Percentiles rank a stretch among this genome's conserved stretches.
Conservation (phyloP, 2,329 filamentous ascomycete genomes). For the Stagonosporopsis vannaccii region DNA sequence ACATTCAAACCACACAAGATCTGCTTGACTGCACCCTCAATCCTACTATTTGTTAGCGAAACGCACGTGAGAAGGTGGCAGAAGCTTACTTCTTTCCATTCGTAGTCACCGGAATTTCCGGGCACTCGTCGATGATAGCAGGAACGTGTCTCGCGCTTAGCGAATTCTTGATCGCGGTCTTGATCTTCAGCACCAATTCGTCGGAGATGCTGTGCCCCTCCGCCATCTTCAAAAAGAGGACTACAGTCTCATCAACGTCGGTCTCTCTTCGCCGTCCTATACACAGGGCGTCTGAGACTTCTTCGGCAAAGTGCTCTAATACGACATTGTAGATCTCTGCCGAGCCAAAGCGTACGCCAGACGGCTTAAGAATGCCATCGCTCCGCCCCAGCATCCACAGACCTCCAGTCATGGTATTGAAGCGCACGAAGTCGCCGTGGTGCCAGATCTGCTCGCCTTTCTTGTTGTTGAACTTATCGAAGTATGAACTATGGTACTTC, state of each 20-base stretch:
- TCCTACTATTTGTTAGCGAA: slow-evolving; percentile 57
- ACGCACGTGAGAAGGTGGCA: neutral
- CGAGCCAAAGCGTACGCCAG: slow-evolving; percentile 88
- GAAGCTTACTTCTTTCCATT: slow-evolving; percentile 88
- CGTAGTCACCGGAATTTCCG: slow-evolving; percentile 86
- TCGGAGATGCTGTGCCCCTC: slow-evolving; percentile 64
- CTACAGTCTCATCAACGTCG: slow-evolving; percentile 85
- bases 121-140: slow-evolving; percentile 79
- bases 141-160: slow-evolving; percentile 91
- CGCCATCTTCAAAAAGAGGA: slow-evolving; percentile 84
- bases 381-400: slow-evolving; percentile 90
- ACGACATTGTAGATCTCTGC: slow-evolving; percentile 98
- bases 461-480: slow-evolving; percentile 74
- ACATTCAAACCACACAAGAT: slow-evolving; percentile 88
- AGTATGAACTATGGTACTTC: slow-evolving; percentile 88
- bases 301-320: slow-evolving; percentile 77
- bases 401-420: slow-evolving; percentile 75
- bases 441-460: slow-evolving; percentile 73
- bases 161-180: slow-evolving; percentile 73
- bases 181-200: slow-evolving; percentile 69
- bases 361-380: slow-evolving; percentile 91
- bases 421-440: slow-evolving; percentile 87
- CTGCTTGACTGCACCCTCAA: slow-evolving; percentile 96
- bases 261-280: slow-evolving; percentile 75
- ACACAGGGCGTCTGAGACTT: slow-evolving; percentile 87